A percentile compares a stretch with the other conserved stretches of the same genome.
These are phyloP conservation scores for Trametes elegans DNA, from an alignment of 768 basidiomycete genomes.

Conservation along the genomic window DNA sequence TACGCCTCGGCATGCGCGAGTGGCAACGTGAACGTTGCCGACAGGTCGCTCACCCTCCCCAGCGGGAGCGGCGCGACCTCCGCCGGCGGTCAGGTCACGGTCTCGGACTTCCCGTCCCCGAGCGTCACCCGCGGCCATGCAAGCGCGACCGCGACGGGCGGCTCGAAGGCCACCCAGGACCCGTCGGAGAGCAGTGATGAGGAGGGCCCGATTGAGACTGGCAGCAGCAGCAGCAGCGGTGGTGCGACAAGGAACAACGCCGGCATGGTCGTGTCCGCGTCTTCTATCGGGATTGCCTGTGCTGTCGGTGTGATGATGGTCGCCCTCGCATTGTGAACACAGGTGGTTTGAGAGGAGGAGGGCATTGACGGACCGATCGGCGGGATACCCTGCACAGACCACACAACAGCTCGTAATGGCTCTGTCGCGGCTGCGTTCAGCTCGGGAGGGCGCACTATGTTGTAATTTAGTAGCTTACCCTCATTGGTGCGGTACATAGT, in stretches of 20 bases:
- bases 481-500: too few relatives aligned
- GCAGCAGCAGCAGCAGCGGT: neutral
- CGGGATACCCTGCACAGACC: neutral
- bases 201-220: neutral
- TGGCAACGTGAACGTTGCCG: neutral
- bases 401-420: neutral
- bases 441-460: too few relatives aligned
- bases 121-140: too few relatives aligned
- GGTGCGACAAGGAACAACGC: neutral
- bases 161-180: neutral
- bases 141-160: neutral
- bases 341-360: neutral
- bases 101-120: too few relatives aligned
- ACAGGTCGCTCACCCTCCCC: conserved; percentile 4
- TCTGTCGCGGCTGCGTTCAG: too few relatives aligned
- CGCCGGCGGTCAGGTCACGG: neutral
- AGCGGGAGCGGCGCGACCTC: neutral
- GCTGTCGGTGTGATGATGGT: neutral
- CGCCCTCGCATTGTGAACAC: neutral
- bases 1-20: neutral
- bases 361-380: neutral
- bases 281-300: neutral
- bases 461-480: too few relatives aligned
- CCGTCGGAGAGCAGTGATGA: neutral
- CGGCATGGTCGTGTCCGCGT: neutral